phyloP scores from a whole-genome alignment of 768 basidiomycete genomes.

The Roridomyces roridus region DNA sequence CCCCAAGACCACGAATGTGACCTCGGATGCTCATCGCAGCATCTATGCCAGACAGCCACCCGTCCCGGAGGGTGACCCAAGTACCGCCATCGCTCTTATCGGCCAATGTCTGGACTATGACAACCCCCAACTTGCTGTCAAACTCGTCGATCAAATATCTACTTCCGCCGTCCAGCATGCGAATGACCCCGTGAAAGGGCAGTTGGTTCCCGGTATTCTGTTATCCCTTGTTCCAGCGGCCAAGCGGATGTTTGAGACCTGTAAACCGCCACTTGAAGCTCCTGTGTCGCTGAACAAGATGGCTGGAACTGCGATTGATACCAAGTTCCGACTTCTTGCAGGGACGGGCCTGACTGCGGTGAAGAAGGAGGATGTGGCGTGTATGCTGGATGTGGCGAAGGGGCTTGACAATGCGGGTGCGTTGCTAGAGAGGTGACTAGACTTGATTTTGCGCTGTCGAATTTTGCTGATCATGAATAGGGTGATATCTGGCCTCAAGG shows the following conservation, averaged over 20 bases:
- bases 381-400: not conserved
- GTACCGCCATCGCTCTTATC: not conserved
- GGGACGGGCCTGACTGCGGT: not conserved
- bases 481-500: not conserved
- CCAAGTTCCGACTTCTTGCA: not conserved
- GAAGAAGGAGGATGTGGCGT: not conserved
- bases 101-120: conserved; percentile 1
- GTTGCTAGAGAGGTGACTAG: not conserved
- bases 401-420: not conserved
- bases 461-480: not conserved
- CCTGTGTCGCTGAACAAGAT: not conserved
- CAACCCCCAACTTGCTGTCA: not conserved
- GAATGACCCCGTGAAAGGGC: not conserved
- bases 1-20: too few relatives aligned
- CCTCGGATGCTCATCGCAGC: not conserved
- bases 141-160: not conserved
- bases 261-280: not conserved
- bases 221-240: not conserved
- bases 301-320: not conserved
- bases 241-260: not conserved
- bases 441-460: not conserved
- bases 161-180: not conserved
- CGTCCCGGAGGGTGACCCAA: not conserved
- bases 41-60: not conserved
- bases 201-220: not conserved